Conservation (phyloP, 768 basidiomycete genomes). For the Pleurotus eryngii region DNA sequence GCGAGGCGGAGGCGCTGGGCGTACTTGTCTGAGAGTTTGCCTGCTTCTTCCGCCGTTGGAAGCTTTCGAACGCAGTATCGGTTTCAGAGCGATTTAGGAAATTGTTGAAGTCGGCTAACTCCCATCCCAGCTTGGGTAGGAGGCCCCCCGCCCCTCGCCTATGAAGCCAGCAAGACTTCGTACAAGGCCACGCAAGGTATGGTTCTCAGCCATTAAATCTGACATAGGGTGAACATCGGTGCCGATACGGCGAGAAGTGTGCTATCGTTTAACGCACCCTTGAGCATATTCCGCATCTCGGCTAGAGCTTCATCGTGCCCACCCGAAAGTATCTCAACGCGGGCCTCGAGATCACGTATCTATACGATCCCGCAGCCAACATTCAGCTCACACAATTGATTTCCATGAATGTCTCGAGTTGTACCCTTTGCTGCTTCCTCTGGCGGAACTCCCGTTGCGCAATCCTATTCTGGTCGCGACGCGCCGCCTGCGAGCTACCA, state of each 20-base stretch:
- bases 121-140: slow-evolving; percentile 77
- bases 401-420: slow-evolving; percentile 12
- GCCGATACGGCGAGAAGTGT: slow-evolving; percentile 1
- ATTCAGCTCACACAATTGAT: too few relatives aligned
- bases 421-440: slow-evolving; percentile 83
- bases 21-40: slow-evolving; percentile 17
- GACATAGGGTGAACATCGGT: background rate
- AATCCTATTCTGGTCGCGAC: slow-evolving; percentile 87
- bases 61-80: slow-evolving; percentile 91
- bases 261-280: slow-evolving; percentile 39
- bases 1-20: slow-evolving; percentile 4
- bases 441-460: slow-evolving; percentile 92
- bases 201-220: slow-evolving; percentile 91
- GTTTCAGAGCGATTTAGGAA: slow-evolving; percentile 86
- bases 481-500: slow-evolving; percentile 78
- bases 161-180: slow-evolving; percentile 77
- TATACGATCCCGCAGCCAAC: slow-evolving; percentile 25
- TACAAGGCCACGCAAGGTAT: slow-evolving; percentile 75
- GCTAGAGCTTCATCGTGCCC: slow-evolving; percentile 86
- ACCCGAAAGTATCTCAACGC: slow-evolving; percentile 91
- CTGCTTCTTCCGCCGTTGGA: slow-evolving; percentile 63
- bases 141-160: slow-evolving; percentile 79
- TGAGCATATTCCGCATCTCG: slow-evolving; percentile 80
- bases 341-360: slow-evolving; percentile 94
- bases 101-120: slow-evolving; percentile 70